phyloP scores from a whole-genome alignment of 768 basidiomycete genomes.

The Lactarius trivialis region DNA sequence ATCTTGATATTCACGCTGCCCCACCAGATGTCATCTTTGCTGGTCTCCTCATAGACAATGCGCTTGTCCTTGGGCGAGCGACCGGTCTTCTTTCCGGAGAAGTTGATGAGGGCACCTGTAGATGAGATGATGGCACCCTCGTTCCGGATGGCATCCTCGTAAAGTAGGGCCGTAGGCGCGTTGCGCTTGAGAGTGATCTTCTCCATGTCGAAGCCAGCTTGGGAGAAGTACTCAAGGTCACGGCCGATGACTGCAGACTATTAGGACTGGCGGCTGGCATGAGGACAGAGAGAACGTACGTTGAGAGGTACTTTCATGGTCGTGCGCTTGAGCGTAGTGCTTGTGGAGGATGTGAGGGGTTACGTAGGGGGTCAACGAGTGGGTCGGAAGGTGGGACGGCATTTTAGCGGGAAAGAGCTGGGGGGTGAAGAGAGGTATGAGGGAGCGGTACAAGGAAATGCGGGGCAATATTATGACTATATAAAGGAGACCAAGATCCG shows the following conservation, averaged over 20 bases:
- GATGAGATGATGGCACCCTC: slow-evolving; percentile 98
- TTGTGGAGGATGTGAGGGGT: slow-evolving; percentile 88
- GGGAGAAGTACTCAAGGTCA: slow-evolving; percentile 95
- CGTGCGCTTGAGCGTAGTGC: slow-evolving; percentile 70
- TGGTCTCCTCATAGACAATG: slow-evolving; percentile 95
- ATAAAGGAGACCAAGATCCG: slow-evolving; percentile 13
- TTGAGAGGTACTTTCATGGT: slow-evolving; percentile 52
- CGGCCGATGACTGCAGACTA: slow-evolving; percentile 68
- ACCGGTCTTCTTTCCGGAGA: slow-evolving; percentile 99
- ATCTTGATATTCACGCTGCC: slow-evolving; percentile 99
- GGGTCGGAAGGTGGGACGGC: slow-evolving; percentile 63
- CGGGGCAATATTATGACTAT: slow-evolving; percentile 7
- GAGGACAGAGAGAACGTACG: slow-evolving; percentile 38
- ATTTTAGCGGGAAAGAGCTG: slow-evolving; percentile 35
- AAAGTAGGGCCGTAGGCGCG: slow-evolving; percentile 81
- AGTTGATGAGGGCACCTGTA: slow-evolving; percentile 97
- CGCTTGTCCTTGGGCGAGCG: slow-evolving; percentile 99
- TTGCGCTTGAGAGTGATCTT: slow-evolving; percentile 94
- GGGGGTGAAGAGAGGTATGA: background rate
- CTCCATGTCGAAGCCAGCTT: slow-evolving; percentile 99
- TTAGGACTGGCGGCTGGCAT: slow-evolving; percentile 8
- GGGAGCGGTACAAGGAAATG: background rate
- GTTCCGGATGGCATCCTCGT: slow-evolving; percentile 97
- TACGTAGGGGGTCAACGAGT: slow-evolving; percentile 75
- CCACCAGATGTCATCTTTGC: slow-evolving; percentile 99